Base-by-base conservation (phyloP, 1,284 basidiomycete species). In the Pulveroboletus sp. region DNA sequence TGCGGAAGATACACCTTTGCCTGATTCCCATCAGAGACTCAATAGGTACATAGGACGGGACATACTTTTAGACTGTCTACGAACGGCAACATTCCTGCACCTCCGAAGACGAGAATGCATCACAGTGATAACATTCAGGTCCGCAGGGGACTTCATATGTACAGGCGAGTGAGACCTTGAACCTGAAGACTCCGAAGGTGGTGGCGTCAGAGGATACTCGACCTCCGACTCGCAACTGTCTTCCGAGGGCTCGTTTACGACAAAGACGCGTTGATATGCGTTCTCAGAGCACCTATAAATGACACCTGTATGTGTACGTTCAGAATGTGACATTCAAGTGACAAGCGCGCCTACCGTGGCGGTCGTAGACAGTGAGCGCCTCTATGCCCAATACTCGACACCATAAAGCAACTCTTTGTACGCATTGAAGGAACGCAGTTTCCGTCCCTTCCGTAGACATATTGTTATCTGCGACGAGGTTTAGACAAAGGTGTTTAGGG, bases 191-290 rank as follows among this genome's bases (percentile, higher is more conserved):
- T 89, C 87, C 10, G 89, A 90, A 22, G 80, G 74, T 4, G 89
- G 89, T 26, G 89, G 89, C 0, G 89, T 91, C 52, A 82, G 75
- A 42, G 88, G 87, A 67, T 84, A 89, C 65, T 83, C 81, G 5
- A 80, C 67, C 60, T 85, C 85, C 17, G 79, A 79, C 47, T 78
- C 79, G 45, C 77, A 77, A 26, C 77, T 78, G 45, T 79, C 75
- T 52, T 74, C 70, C 10, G 71, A 66, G n/a, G 62, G 58, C 35
- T 65, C 67, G 43, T 69, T 62, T 39, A 63, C 56, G 24, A 67
- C 58, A 40, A 71, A 56, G 38, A 81, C 65, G 48, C 70, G 72
- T 54, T 73, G 70, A 48, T 72, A 73, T 38, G 81, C 77, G 28
- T 60, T 58, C 52, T 78, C 75, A 14, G 78, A 76, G 52, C 72